A percentile compares a stretch with the other conserved stretches of the same genome.
phyloP scores from a whole-genome alignment of 768 basidiomycete species.

The Psilocybe azurescens region DNA sequence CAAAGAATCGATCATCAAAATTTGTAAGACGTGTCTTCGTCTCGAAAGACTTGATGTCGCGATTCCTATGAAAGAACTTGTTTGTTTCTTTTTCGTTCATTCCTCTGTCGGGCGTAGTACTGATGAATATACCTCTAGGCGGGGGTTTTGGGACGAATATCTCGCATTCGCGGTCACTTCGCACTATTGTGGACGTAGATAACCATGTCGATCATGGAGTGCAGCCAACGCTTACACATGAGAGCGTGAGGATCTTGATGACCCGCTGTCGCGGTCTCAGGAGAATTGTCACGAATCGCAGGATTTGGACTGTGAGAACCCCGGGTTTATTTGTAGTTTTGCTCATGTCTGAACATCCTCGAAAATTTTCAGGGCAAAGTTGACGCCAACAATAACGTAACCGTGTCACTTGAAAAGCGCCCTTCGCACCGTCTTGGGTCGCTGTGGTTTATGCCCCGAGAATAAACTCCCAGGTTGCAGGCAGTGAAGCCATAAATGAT shows the following conservation, averaged over 20 bases:
- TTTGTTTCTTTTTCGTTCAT: slow-evolving; percentile 29
- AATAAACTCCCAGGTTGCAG: slow-evolving; percentile 15
- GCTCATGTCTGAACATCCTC: neutral
- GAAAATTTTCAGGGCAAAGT: slow-evolving; percentile 30
- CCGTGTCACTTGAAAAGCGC: slow-evolving; percentile 37
- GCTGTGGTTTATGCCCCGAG: slow-evolving; percentile 46
- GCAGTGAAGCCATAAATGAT: neutral
- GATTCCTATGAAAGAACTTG: slow-evolving; percentile 57
- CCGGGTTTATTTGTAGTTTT: neutral
- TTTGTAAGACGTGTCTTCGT: slow-evolving; percentile 47
- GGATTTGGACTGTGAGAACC: slow-evolving; percentile 59
- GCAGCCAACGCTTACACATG: slow-evolving; percentile 40
- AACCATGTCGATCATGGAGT: slow-evolving; percentile 47
- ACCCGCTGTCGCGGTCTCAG: slow-evolving; percentile 41
- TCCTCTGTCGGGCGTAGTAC: neutral
- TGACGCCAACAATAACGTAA: slow-evolving; percentile 20
- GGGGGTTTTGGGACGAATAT: slow-evolving; percentile 41
- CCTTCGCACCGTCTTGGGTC: slow-evolving; percentile 28
- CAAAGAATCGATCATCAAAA: slow-evolving; percentile 40
- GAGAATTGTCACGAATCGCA: slow-evolving; percentile 52
- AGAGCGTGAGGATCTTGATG: slow-evolving; percentile 48
- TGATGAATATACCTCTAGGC: slow-evolving; percentile 22
- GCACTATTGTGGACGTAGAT: slow-evolving; percentile 50
- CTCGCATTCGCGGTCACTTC: slow-evolving; percentile 40
- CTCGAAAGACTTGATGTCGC: slow-evolving; percentile 57